Conservation (phyloP, 371 early-diverging fungal genomes). For the Lichtheimia hyalospora region DNA sequence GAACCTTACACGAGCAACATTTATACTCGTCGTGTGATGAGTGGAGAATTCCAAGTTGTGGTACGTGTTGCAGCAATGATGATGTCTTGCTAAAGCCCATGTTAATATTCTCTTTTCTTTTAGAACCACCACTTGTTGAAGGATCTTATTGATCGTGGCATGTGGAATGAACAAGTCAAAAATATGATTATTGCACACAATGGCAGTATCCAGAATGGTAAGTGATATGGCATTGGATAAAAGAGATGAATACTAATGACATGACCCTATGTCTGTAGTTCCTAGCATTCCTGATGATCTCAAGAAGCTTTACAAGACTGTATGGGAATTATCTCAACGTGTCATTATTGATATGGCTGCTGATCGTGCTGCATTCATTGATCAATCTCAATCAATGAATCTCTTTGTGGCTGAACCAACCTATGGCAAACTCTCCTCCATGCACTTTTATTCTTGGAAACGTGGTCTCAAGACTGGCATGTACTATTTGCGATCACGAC, state of each 20-base stretch:
- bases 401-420: conserved; percentile 94
- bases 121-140: conserved; percentile 90
- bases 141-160: conserved; percentile 87
- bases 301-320: conserved; percentile 96
- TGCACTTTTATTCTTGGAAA: conserved; percentile 99
- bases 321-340: conserved; percentile 96
- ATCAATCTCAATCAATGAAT: conserved; percentile 97
- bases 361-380: conserved; percentile 96
- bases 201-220: conserved; percentile 83
- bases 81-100: not conserved
- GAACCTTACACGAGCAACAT: conserved; percentile 98
- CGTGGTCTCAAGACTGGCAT: conserved; percentile 98
- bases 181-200: conserved; percentile 94
- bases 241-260: not conserved
- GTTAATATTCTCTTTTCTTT: not conserved
- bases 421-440: conserved; percentile 91
- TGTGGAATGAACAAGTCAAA: conserved; percentile 97
- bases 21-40: conserved; percentile 95
- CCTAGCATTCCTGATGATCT: conserved; percentile 80
- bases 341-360: conserved; percentile 79
- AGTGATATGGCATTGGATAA: not conserved
- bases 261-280: conserved; percentile 47
- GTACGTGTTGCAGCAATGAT: not conserved
- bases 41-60: conserved; percentile 99
- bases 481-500: conserved; percentile 98